Conservation (phyloP, 148 eudicot genomes). For the Chenopodium album region DNA sequence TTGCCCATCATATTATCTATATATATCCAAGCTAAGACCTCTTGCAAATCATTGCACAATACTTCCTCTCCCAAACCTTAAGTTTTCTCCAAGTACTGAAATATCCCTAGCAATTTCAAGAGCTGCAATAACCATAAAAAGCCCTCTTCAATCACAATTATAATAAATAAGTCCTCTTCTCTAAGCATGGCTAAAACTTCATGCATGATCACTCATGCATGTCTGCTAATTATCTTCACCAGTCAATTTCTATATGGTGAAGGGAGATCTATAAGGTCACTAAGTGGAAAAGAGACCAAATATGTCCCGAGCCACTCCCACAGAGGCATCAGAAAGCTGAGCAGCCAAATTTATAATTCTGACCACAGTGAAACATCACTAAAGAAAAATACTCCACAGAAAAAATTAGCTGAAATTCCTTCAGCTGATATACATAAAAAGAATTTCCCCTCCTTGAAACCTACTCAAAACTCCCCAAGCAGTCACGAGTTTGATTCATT, state of each 20-base stretch:
- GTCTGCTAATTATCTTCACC: slow-evolving; percentile 15
- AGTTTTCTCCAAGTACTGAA: not conserved
- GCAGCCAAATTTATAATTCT: slow-evolving; percentile 11
- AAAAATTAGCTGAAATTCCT: not conserved
- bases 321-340: slow-evolving; percentile 7
- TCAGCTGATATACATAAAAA: not conserved
- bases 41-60: slow-evolving; percentile 15
- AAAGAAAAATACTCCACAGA: not conserved
- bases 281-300: not conserved
- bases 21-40: slow-evolving; percentile 24
- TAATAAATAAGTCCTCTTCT: not conserved
- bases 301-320: slow-evolving; percentile 8
- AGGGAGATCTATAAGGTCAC: slow-evolving; percentile 29
- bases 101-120: not conserved
- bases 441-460: slow-evolving; percentile 9
- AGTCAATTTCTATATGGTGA: slow-evolving; percentile 25
- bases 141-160: not conserved
- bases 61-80: slow-evolving; percentile 5
- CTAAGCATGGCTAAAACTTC: slow-evolving; percentile 12
- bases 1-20: slow-evolving; percentile 8
- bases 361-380: slow-evolving; percentile 13
- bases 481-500: not conserved
- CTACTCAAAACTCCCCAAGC: slow-evolving; percentile 2
- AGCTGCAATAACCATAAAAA: not conserved
- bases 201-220: slow-evolving; percentile 8